phyloP scores from a whole-genome alignment of 2,329 filamentous ascomycete genomes.

The Botryotinia convoluta region DNA sequence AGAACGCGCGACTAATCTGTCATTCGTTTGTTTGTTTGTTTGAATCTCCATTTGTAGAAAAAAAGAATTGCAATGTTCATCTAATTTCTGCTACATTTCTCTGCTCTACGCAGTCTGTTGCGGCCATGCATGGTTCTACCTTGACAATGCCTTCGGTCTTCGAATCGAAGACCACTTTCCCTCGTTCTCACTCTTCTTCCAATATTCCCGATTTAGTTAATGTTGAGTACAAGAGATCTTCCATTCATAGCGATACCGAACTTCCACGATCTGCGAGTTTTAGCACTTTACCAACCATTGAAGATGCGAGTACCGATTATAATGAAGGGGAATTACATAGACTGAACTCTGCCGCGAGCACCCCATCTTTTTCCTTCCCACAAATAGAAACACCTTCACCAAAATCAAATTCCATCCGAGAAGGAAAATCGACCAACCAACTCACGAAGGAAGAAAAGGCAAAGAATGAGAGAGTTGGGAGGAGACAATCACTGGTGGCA shows the following conservation, averaged over 20 bases:
- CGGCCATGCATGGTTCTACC: slow-evolving; percentile 35
- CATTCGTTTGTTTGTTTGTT: slow-evolving; percentile 12
- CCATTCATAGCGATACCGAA: slow-evolving; percentile 28
- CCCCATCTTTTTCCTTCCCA: slow-evolving; percentile 22
- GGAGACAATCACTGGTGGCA: slow-evolving; percentile 38
- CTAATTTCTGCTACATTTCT: slow-evolving; percentile 16
- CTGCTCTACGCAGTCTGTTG: slow-evolving; percentile 26
- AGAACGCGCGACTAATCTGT: slow-evolving; percentile 4
- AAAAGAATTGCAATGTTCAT: slow-evolving; percentile 15
- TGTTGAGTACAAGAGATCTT: slow-evolving; percentile 31
- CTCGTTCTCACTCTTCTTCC: slow-evolving; percentile 39
- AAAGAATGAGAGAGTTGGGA: slow-evolving; percentile 34
- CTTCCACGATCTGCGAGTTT: slow-evolving; percentile 57
- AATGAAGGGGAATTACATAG: slow-evolving; percentile 27
- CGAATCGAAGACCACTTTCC: slow-evolving; percentile 32
- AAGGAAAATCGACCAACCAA: slow-evolving; percentile 24
- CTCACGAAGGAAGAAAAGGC: slow-evolving; percentile 33
- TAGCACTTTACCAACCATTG: slow-evolving; percentile 49
- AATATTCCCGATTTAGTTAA: slow-evolving; percentile 35
- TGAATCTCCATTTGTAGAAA: not conserved
- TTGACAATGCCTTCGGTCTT: slow-evolving; percentile 36
- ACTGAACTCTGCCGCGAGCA: slow-evolving; percentile 21
- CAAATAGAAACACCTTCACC: slow-evolving; percentile 15
- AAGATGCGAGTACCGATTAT: slow-evolving; percentile 25
- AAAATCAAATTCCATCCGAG: slow-evolving; percentile 21